phyloP scores from a whole-genome alignment of 192 early-diverging fungal species.

The Phlyctochytrium bullatum region DNA sequence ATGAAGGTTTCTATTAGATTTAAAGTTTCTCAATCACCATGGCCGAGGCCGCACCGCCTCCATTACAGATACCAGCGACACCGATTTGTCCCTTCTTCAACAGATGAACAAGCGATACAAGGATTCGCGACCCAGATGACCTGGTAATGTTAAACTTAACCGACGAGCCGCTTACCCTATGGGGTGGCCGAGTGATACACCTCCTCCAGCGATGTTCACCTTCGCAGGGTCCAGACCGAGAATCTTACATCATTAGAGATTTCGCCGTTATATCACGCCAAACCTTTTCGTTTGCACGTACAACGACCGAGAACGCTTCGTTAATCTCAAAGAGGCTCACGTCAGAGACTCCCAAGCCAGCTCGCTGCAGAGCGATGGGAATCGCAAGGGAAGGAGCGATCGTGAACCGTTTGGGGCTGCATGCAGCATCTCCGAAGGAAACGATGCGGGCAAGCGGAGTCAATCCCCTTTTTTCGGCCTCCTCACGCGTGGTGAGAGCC shows the following conservation, averaged over 20 bases:
- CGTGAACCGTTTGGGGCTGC: conserved; percentile 87
- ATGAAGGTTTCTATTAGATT: no score
- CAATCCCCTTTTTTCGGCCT: conserved; percentile 70
- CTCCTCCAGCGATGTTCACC: conserved; percentile 91
- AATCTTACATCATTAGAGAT: conserved; percentile 84
- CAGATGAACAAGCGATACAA: conserved; percentile 75
- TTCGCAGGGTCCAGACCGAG: conserved; percentile 71
- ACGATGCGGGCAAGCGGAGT: conserved; percentile 87
- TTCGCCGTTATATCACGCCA: conserved; percentile 68
- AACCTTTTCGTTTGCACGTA: conserved; percentile 80
- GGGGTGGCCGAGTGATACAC: conserved; percentile 92
- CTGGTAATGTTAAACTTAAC: background rate
- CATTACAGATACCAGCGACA: conserved; percentile 92
- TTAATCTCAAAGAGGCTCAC: conserved; percentile 95
- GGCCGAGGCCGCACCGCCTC: conserved; percentile 91
- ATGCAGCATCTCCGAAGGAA: conserved; percentile 88
- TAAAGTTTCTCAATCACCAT: conserved; percentile 67
- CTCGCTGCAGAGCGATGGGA: conserved; percentile 87
- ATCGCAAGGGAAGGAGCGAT: conserved; percentile 91
- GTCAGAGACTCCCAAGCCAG: conserved; percentile 76
- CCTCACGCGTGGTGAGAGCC: conserved; percentile 74
- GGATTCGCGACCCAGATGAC: conserved; percentile 87
- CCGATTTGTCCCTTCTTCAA: conserved; percentile 75
- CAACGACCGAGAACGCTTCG: conserved; percentile 95
- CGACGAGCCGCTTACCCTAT: conserved; percentile 56